Evolutionary conservation across 1,139 yeast species (phyloP).

Genomic region (Kodamaea suecica): DNA sequence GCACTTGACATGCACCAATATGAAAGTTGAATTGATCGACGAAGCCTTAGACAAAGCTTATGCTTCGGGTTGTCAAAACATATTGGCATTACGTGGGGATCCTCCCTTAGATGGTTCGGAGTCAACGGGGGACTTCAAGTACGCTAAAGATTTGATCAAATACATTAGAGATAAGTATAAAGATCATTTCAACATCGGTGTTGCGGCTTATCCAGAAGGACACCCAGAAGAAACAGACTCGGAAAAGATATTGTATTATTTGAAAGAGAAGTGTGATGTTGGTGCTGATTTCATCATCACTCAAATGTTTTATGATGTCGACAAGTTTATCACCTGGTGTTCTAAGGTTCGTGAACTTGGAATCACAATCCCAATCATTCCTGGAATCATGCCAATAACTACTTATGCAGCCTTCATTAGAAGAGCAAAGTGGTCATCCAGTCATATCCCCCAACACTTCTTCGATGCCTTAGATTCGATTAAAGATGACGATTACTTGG

Average conservation of each 20-base stretch:
- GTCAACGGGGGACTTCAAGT: constrained; percentile 67
- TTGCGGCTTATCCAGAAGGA: constrained; percentile 76
- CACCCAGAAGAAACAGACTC: constrained; percentile 75
- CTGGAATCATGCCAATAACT: constrained; percentile 98
- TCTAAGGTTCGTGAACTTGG: constrained; percentile 66
- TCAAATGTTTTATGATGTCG: constrained; percentile 89
- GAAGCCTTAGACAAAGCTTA: constrained; percentile 83
- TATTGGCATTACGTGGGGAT: constrained; percentile 82
- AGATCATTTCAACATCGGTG: constrained; percentile 67
- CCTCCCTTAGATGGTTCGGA: constrained; percentile 65
- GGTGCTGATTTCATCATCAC: constrained; percentile 94
- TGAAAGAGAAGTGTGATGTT: constrained; percentile 85
- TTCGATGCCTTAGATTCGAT: constrained; percentile 71
- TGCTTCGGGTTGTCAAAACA: constrained; percentile 91
- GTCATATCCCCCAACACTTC: constrained; percentile 73
- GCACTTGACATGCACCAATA: constrained; percentile 96
- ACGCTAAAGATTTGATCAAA: constrained; percentile 62
- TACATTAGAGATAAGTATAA: constrained; percentile 57
- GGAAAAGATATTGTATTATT: constrained; percentile 55
- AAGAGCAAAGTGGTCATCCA: constrained; percentile 92
- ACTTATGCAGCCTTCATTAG: constrained; percentile 89
- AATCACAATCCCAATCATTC: constrained; percentile 83
- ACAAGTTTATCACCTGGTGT: constrained; percentile 83
- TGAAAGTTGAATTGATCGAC: constrained; percentile 80
- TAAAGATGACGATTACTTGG: constrained; percentile 85